Percentiles rank a stretch among this genome's conserved stretches.
These are phyloP conservation scores for Cucumis cinereus DNA, from an alignment of 306 rosid species.

Conservation along the genomic window DNA sequence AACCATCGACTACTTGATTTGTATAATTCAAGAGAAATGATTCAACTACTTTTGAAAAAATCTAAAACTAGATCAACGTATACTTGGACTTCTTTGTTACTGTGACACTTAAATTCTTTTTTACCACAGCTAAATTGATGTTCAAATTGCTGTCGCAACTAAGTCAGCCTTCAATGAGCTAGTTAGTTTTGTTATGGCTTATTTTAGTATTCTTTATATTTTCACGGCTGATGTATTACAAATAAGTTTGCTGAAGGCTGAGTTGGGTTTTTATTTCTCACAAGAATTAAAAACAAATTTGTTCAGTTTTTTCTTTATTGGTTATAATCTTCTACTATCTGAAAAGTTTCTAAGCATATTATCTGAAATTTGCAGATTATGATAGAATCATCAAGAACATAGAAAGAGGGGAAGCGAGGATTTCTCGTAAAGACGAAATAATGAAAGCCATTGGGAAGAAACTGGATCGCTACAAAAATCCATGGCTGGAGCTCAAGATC, in stretches of 20 bases:
- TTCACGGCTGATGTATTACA: background rate
- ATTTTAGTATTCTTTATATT: background rate
- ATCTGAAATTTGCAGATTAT: conserved; percentile 39
- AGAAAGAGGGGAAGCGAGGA: conserved; percentile 97
- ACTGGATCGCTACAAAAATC: conserved; percentile 95
- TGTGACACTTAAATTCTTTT: background rate
- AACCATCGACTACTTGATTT: background rate
- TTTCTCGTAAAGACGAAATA: conserved; percentile 93
- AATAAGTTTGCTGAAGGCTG: background rate
- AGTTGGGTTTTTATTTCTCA: background rate
- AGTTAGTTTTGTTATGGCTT: background rate
- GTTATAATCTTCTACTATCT: background rate
- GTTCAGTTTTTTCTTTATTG: background rate
- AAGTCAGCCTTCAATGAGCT: background rate
- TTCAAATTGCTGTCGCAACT: background rate
- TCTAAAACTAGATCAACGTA: too few species aligned
- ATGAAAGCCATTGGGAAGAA: conserved; percentile 99
- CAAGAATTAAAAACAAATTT: background rate
- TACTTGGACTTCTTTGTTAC: background rate
- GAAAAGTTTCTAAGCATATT: background rate
- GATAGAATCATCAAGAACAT: conserved; percentile 94
- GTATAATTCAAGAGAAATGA: background rate
- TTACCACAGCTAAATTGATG: background rate
- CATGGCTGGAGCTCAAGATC: conserved; percentile 95
- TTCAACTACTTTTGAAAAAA: background rate